phyloP scores from a whole-genome alignment of 257 asterid species.

The Datura wrightii region DNA sequence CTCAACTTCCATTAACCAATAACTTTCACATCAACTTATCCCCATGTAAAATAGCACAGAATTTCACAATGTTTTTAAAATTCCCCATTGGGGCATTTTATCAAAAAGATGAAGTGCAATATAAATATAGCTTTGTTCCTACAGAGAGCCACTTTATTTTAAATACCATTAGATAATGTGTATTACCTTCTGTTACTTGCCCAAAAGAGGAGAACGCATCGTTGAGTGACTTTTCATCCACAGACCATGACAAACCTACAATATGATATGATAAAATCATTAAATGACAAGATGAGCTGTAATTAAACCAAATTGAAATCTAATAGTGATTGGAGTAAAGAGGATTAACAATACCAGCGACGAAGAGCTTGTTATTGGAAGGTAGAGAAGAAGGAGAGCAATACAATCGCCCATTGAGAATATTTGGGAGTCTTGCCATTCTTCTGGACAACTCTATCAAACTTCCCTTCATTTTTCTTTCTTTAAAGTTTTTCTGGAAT shows the following conservation, averaged over 20 bases:
- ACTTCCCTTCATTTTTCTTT: slow-evolving; percentile 9
- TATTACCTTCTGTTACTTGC: slow-evolving; percentile 52
- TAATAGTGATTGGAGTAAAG: not conserved
- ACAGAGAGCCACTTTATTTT: not conserved
- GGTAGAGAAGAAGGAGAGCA: slow-evolving; percentile 36
- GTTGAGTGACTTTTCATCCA: slow-evolving; percentile 47
- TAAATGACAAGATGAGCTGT: not conserved
- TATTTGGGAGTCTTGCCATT: not conserved
- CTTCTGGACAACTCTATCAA: slow-evolving; percentile 18
- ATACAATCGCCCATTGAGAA: slow-evolving; percentile 30
- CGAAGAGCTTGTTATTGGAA: slow-evolving; percentile 51
- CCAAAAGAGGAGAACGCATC: slow-evolving; percentile 56
- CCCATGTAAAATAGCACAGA: not conserved
- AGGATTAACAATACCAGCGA: slow-evolving; percentile 41
- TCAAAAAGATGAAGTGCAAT: slow-evolving; percentile 33
- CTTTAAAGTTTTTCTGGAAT: not conserved
- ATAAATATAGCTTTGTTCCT: not conserved
- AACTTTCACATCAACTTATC: not conserved
- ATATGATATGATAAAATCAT: too few relatives aligned
- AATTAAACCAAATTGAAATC: not conserved
- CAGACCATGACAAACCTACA: slow-evolving; percentile 56
- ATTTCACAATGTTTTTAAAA: not conserved
- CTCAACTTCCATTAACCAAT: not conserved
- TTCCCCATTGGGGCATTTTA: slow-evolving; percentile 38
- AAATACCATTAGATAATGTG: not conserved